phyloP scores from a whole-genome alignment of 192 early-diverging fungal species.

The Coemansia sp. region DNA sequence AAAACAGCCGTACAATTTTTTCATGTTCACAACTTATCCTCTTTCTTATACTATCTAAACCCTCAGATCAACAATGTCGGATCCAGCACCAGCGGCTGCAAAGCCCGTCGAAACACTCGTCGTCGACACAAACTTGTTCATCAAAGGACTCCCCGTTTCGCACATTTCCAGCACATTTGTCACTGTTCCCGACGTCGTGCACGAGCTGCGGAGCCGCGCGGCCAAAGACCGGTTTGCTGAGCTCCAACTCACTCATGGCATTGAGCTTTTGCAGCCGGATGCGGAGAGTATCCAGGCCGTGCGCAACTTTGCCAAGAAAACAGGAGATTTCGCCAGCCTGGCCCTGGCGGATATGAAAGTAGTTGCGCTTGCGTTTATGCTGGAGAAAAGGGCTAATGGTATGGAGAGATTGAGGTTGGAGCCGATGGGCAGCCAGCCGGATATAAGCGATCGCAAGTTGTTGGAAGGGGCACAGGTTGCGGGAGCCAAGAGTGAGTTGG shows the following conservation, averaged over 20 bases:
- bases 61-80: neutral
- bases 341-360: conserved; percentile 85
- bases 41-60: too few species aligned
- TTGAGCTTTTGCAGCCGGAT: conserved; percentile 32
- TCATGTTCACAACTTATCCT: too few species aligned
- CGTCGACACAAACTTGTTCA: conserved; percentile 73
- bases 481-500: neutral
- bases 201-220: conserved; percentile 77
- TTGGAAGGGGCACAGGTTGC: conserved; percentile 3
- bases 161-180: conserved; percentile 71
- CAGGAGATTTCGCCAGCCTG: conserved; percentile 85
- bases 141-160: conserved; percentile 63
- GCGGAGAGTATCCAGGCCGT: conserved; percentile 58
- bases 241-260: conserved; percentile 21
- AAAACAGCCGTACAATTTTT: too few species aligned
- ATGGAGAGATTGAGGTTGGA: conserved; percentile 67
- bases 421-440: conserved; percentile 45
- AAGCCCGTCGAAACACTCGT: conserved; percentile 57
- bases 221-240: conserved; percentile 58
- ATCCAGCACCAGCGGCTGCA: conserved; percentile 5
- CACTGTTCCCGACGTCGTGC: conserved; percentile 85
- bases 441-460: conserved; percentile 33
- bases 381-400: conserved; percentile 81
- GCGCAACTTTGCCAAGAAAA: conserved; percentile 81
- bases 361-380: conserved; percentile 83